Evolutionary conservation across 2,329 filamentous ascomycete species (phyloP), one percentile per base, ranked within the genome.

Genomic region (Hypoxylon sp.): DNA sequence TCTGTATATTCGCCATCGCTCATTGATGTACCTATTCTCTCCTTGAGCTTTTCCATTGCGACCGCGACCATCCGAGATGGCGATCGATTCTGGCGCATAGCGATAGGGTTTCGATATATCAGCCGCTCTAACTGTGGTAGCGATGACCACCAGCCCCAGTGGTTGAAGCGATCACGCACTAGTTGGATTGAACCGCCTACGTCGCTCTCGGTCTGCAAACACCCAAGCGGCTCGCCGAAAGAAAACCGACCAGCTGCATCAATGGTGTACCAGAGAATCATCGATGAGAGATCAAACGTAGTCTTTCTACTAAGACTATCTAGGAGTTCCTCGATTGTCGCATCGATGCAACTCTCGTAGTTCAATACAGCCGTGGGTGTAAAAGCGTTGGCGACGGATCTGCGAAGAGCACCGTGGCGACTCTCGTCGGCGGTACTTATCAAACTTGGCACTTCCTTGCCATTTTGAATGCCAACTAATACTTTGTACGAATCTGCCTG

Each of bases 401-500:
- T 59, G 3, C 63, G 61, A 19, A 66, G 36, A 2, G 55, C 59
- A 1, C 51, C 60, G 13, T 66, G 63, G 3, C 53, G 59, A 9
- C 50, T 41, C 27, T 66, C 63, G 27, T 64, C 55, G 2, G 30
- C 41, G 3, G 57, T 64, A 47, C 63, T 63, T 7, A 64, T 45
- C 3, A 66, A 48, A 44, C 60, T 63, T 2, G 55, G 34, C n/a
- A 65, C 53, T 36, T 65, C 63, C 27, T 64, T 63, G 9, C 63
- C 63, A 23, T 64, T 61, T 17, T 57, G 52, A 20, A 59, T 51
- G 7, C 57, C 61, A 7, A 61, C 30, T 2, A 66, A 31, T 2
- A 63, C 62, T 8, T 59, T 59, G 12, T 66, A 65, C 8, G 63
- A 62, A 6, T 65, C 56, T 7, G 57, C 60, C 63, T 66, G 15